Base-by-base conservation (phyloP, 768 basidiomycete genomes). In the Tylopilus plumbeoviolaceoides region DNA sequence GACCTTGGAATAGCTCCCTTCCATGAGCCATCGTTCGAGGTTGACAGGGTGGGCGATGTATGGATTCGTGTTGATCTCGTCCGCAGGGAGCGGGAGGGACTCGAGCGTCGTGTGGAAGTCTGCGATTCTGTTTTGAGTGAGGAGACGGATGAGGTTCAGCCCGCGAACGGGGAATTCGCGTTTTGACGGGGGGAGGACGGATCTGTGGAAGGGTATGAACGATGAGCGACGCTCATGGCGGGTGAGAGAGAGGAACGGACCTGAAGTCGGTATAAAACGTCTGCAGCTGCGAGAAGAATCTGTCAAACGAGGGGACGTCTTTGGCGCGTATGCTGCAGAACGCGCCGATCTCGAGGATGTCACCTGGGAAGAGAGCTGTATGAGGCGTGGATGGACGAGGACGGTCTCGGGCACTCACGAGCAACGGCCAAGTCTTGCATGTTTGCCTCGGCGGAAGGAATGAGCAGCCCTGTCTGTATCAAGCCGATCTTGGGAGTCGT, bases 51-150 rank as follows among this genome's bases (percentile, higher is more conserved):
- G 92, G 48, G 81, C 78, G 63, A 94, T 83, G 66, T 77, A 91
- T 7, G 83, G 80, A 67, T 88, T 89, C 30, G 82, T 76, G 28
- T 76, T 73, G 55, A 87, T 83, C 42, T 78, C 78, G 57, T 87
- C 85, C 0, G 87, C 82, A 39, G 82, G 80, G 33, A 83, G 67
- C 2, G 85, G 85, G 28, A 99, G 81, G 35, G 91, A 89, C 69
- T 99, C 95, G 44, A 99, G 82, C 12, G 92, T 86, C 20, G 94
- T 97, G 70, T 99, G 95, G 75, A 98, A 98, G 69, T 95, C 91
- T 31, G 95, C 94, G 60, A 98, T 95, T 65, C 92, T 86, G 71
- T 97, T 97, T 68, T 92, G 91, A 9, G 91, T 92, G 62, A 99
- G 84, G 54, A 98, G 83, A 43, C 91, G 88, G 65, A 98, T 92